phyloP scores from a whole-genome alignment of 805 yeast species.

The Saccharomycopsis malanga region DNA sequence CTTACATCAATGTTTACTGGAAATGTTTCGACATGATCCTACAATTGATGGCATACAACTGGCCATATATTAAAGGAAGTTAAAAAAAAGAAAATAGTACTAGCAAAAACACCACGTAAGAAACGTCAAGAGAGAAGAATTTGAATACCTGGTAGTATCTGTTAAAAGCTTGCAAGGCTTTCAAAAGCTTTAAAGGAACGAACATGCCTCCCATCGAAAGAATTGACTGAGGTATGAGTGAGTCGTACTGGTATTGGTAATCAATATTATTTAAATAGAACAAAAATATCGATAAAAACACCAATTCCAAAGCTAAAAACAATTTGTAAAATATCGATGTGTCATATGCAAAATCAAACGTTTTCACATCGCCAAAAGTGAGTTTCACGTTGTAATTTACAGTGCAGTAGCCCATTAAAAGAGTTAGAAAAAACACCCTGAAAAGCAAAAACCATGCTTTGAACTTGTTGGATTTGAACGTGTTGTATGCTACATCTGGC shows the following conservation, averaged over 20 bases:
- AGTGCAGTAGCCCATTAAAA: slow-evolving; percentile 5
- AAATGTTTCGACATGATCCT: no score
- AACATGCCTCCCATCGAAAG: slow-evolving; percentile 2
- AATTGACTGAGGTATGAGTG: slow-evolving; percentile 5
- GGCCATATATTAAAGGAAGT: no score
- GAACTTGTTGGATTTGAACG: slow-evolving; percentile 12
- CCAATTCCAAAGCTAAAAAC: slow-evolving; percentile 12
- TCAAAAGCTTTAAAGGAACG: not conserved
- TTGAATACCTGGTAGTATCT: slow-evolving; percentile 17
- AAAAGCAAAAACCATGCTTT: slow-evolving; percentile 14
- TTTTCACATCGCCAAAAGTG: not conserved
- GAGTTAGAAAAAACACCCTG: slow-evolving; percentile 6
- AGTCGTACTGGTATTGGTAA: slow-evolving; percentile 16
- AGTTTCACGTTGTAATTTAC: slow-evolving; percentile 7
- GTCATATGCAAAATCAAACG: not conserved
- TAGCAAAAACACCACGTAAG: slow-evolving; percentile 9
- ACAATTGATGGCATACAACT: not conserved
- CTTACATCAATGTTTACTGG: no score
- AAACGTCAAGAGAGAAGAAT: slow-evolving; percentile 14
- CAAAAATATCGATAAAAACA: slow-evolving; percentile 9
- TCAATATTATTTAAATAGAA: slow-evolving; percentile 4
- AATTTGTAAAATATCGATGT: slow-evolving; percentile 4
- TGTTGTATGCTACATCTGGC: slow-evolving; percentile 5
- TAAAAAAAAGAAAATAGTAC: not conserved
- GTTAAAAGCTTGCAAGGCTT: slow-evolving; percentile 1